phyloP scores from a whole-genome alignment of 139 green algal species.

The Chlorella vulgaris region DNA sequence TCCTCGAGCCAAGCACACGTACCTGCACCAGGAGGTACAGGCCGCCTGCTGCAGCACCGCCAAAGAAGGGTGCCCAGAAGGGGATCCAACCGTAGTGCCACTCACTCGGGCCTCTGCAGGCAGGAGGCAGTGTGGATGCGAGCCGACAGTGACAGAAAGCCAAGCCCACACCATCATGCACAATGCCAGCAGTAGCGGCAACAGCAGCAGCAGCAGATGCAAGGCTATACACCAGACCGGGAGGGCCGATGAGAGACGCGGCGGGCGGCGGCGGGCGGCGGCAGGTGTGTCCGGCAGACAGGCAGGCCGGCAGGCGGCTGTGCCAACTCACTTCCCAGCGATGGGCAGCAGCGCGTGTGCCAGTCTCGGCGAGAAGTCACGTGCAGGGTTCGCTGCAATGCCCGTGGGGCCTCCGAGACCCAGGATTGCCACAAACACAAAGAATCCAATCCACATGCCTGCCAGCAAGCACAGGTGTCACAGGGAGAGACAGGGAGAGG shows the following conservation, averaged over 20 bases:
- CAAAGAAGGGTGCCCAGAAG: constrained; percentile 53
- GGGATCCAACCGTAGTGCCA: constrained; percentile 58
- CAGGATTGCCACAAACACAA: constrained; percentile 45
- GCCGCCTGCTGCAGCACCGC: constrained; percentile 41
- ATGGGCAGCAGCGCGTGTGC: constrained; percentile 56
- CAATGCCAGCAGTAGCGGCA: no score
- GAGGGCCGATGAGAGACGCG: no score
- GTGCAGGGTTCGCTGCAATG: constrained; percentile 52
- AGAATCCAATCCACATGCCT: constrained; percentile 41
- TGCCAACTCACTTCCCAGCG: background rate
- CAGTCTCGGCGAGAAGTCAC: constrained; percentile 48
- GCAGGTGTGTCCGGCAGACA: background rate
- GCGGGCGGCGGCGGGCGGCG: no score
- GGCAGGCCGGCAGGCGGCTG: background rate
- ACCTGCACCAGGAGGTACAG: constrained; percentile 47
- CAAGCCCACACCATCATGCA: no score
- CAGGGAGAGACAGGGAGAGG: background rate
- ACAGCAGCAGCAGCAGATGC: background rate
- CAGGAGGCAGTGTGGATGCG: background rate
- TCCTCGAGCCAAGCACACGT: background rate
- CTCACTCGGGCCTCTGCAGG: constrained; percentile 47
- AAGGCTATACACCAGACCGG: no score
- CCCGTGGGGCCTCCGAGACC: constrained; percentile 45
- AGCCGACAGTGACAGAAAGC: no score
- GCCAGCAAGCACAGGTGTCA: background rate